A percentile compares a stretch with the other conserved stretches of the same genome.
phyloP scores from a whole-genome alignment of 192 early-diverging fungal species.

The Backusella liffmaniae region DNA sequence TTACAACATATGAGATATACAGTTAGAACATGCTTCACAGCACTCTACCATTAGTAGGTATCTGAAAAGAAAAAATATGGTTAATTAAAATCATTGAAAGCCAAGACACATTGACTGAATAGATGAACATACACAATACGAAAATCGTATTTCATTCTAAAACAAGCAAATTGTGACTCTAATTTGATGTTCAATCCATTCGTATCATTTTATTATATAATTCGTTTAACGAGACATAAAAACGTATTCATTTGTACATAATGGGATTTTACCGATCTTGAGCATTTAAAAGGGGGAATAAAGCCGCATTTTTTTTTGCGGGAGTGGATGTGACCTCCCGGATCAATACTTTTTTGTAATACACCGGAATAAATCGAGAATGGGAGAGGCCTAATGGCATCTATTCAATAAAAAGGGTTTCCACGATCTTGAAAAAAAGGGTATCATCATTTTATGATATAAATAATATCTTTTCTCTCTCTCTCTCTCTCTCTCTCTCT shows the following conservation, averaged over 20 bases:
- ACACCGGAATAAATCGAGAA: neutral
- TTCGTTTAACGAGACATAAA: neutral
- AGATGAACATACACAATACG: neutral
- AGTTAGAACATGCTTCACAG: too few species aligned
- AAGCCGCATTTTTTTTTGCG: too few species aligned
- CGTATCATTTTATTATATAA: neutral
- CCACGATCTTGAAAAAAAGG: neutral
- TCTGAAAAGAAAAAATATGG: too few species aligned
- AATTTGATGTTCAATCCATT: neutral
- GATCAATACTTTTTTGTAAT: neutral
- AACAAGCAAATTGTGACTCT: neutral
- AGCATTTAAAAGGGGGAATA: too few species aligned
- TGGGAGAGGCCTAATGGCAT: neutral
- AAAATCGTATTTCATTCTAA: neutral
- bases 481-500: too few species aligned
- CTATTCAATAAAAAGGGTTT: neutral
- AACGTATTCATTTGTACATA: neutral
- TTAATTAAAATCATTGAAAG: too few species aligned
- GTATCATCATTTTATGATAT: too few species aligned
- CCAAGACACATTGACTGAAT: too few species aligned
- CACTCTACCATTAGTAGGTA: too few species aligned
- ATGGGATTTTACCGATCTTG: neutral
- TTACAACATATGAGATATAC: too few species aligned
- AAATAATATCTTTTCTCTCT: too few species aligned
- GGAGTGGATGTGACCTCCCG: neutral